Conservation (phyloP, 371 early-diverging fungal genomes). For the Phascolomyces articulosus region DNA sequence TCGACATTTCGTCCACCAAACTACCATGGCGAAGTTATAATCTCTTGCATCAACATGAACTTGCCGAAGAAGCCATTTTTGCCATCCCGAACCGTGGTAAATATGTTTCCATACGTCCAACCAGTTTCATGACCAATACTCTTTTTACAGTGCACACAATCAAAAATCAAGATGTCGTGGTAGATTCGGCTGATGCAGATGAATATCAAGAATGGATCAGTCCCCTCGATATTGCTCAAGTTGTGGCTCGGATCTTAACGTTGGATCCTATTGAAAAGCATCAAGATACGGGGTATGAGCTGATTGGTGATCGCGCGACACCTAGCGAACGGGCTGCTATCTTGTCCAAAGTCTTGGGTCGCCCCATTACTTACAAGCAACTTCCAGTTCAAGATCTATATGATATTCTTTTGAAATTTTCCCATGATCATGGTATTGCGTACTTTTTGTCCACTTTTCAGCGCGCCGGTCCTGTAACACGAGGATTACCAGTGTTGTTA, state of each 20-base stretch:
- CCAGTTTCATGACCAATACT: slow-evolving; percentile 19
- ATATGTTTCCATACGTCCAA: slow-evolving; percentile 22
- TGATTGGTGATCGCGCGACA: slow-evolving; percentile 11
- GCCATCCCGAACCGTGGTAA: slow-evolving; percentile 23
- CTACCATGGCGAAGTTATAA: slow-evolving; percentile 22
- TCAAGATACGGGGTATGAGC: slow-evolving; percentile 18
- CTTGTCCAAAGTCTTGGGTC: slow-evolving; percentile 16
- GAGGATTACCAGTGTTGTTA: slow-evolving; percentile 12
- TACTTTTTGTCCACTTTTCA: neutral
- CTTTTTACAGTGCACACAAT: neutral
- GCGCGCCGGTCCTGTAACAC: neutral
- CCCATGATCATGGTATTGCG: neutral
- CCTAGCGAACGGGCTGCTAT: slow-evolving; percentile 17
- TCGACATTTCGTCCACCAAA: slow-evolving; percentile 30
- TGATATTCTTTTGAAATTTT: neutral
- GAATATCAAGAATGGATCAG: slow-evolving; percentile 15
- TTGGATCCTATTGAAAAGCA: slow-evolving; percentile 22
- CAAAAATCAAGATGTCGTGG: no score
- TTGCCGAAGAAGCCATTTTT: slow-evolving; percentile 28
- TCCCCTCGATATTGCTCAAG: slow-evolving; percentile 18
- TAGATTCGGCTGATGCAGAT: slow-evolving; percentile 1
- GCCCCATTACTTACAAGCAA: slow-evolving; percentile 12
- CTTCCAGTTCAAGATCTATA: slow-evolving; percentile 8
- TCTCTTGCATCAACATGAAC: slow-evolving; percentile 24
- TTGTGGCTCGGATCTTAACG: slow-evolving; percentile 14